Percentiles rank a stretch among this genome's conserved stretches.
phyloP scores from a whole-genome alignment of 331 rosid genomes.

The Prunus yedoensis region DNA sequence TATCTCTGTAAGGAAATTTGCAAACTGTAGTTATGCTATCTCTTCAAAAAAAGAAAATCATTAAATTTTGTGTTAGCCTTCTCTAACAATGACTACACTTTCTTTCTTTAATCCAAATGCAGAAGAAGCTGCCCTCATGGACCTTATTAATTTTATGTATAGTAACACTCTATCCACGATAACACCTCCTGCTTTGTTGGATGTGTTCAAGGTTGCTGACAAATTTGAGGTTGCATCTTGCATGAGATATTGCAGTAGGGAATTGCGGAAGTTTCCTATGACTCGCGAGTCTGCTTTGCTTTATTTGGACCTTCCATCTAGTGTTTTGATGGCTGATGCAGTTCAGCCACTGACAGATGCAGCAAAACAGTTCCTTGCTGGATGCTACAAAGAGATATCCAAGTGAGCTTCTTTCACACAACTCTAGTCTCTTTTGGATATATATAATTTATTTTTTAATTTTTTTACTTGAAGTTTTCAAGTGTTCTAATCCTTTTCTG shows the following conservation, averaged over 20 bases:
- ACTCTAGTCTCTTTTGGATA: background rate
- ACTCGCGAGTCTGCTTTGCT: conserved; percentile 47
- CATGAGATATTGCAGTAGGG: conserved; percentile 45
- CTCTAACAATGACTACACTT: background rate
- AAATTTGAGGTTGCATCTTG: conserved; percentile 55
- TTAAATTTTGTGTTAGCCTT: background rate
- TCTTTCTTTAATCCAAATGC: conserved; percentile 26
- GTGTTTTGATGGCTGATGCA: conserved; percentile 44
- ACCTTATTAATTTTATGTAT: conserved; percentile 54
- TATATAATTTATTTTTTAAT: background rate
- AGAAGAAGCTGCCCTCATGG: conserved; percentile 60
- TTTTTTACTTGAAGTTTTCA: background rate
- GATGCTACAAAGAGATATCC: conserved; percentile 39
- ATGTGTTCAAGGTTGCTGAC: conserved; percentile 56
- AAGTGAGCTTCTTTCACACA: conserved; percentile 35
- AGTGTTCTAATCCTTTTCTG: background rate
- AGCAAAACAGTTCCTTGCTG: conserved; percentile 48
- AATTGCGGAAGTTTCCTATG: conserved; percentile 41
- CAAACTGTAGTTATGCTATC: background rate
- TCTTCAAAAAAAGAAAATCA: background rate
- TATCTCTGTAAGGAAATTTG: conserved; percentile 5
- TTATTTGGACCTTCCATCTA: conserved; percentile 52
- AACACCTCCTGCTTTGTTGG: conserved; percentile 39
- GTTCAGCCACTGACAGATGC: conserved; percentile 50
- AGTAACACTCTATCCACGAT: conserved; percentile 33